Percentiles rank a stretch among this genome's conserved stretches.
Evolutionary conservation across 2,329 filamentous ascomycete genomes (phyloP).

Genomic region (Fusarium equiseti): DNA sequence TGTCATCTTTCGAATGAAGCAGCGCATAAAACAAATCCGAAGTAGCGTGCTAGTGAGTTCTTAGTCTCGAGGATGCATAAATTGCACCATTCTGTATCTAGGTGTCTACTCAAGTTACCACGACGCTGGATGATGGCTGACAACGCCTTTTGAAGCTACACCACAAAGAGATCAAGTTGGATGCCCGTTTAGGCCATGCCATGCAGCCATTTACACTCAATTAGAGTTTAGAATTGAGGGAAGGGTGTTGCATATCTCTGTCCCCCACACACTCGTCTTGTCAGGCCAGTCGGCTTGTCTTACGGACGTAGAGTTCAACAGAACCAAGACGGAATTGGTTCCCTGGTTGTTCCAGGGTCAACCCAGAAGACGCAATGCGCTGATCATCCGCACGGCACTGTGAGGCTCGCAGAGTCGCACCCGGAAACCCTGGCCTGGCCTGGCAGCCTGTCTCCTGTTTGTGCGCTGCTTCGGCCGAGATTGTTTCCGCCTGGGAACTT

Average conservation of each 20-base stretch:
- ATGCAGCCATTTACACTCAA: conserved; percentile 6
- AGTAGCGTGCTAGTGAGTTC: background rate
- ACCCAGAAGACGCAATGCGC: conserved; percentile 25
- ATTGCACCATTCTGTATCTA: background rate
- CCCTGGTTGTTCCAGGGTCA: conserved; percentile 31
- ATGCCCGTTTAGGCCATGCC: conserved; percentile 5
- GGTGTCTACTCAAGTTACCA: conserved; percentile 2
- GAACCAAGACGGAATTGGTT: conserved; percentile 30
- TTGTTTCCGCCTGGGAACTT: conserved; percentile 25
- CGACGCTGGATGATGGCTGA: conserved; percentile 19
- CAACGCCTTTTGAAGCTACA: conserved; percentile 12
- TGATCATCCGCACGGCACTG: conserved; percentile 28
- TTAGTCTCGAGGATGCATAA: background rate
- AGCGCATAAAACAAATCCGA: background rate
- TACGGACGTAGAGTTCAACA: conserved; percentile 29
- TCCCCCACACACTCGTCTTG: conserved; percentile 24
- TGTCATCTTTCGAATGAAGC: background rate
- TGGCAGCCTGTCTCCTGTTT: background rate
- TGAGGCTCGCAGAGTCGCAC: conserved; percentile 32
- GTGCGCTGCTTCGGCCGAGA: conserved; percentile 27
- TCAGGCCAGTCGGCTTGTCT: conserved; percentile 33
- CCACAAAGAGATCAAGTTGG: conserved; percentile 25
- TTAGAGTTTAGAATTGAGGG: conserved; percentile 39
- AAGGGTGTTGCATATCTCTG: conserved; percentile 31
- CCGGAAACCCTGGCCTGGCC: conserved; percentile 12